These are phyloP conservation scores for Mycena haematopus DNA, from an alignment of 768 basidiomycete species.

Conservation along the genomic window DNA sequence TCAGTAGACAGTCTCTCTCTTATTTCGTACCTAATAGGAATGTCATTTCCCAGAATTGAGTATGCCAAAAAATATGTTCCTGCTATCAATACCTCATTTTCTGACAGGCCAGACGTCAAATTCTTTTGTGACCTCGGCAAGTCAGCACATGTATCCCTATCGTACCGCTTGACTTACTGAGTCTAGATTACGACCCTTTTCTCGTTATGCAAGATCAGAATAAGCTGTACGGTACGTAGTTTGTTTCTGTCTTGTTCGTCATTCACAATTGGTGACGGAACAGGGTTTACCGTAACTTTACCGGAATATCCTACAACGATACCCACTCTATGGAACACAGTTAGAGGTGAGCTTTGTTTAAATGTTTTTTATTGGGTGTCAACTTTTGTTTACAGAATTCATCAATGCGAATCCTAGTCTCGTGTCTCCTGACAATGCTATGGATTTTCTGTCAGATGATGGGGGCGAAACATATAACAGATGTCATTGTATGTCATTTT, in stretches of 20 bases:
- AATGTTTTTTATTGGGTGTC: background rate
- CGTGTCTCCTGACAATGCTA: conserved; percentile 72
- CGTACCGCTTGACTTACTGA: background rate
- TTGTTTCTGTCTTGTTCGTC: background rate
- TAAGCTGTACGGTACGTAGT: conserved; percentile 55
- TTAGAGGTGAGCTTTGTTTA: conserved; percentile 70
- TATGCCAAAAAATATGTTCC: background rate
- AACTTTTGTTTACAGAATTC: conserved; percentile 65
- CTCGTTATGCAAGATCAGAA: conserved; percentile 59
- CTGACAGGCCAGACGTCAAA: conserved; percentile 52
- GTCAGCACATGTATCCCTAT: background rate
- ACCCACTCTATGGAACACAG: conserved; percentile 81
- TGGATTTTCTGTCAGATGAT: conserved; percentile 83
- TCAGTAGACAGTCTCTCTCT: conserved; percentile 31
- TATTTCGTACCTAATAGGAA: background rate
- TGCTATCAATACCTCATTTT: background rate
- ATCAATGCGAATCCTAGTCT: conserved; percentile 65
- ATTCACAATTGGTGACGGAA: conserved; percentile 25
- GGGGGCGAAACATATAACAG: conserved; percentile 75
- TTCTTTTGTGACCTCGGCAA: conserved; percentile 65
- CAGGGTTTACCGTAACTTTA: conserved; percentile 83
- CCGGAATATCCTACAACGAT: conserved; percentile 88
- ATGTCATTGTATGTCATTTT: conserved; percentile 70
- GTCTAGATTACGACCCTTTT: conserved; percentile 53
- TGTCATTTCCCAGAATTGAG: background rate